phyloP scores from a whole-genome alignment of 1,139 yeast genomes.

The Debaryomyces udenii region DNA sequence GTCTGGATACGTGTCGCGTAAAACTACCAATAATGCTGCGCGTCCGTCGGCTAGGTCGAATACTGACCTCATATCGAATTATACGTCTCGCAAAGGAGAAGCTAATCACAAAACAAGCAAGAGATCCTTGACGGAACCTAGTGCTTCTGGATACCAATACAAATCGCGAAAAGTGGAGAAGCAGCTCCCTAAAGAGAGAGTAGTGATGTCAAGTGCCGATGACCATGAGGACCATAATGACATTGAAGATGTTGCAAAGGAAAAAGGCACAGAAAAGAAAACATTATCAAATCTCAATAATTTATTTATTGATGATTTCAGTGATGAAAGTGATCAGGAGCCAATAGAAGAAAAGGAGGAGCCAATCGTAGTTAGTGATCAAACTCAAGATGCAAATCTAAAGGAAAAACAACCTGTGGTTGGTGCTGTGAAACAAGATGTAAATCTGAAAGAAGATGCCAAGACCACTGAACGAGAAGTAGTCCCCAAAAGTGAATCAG shows the following conservation, averaged over 20 bases:
- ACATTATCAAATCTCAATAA: slow-evolving; percentile 19
- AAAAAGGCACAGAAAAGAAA: slow-evolving; percentile 9
- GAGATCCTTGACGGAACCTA: slow-evolving; percentile 16
- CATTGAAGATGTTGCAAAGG: slow-evolving; percentile 16
- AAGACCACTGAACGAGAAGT: slow-evolving; percentile 16
- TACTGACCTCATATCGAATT: slow-evolving; percentile 18
- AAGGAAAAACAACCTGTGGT: slow-evolving; percentile 9
- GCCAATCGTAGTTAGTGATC: slow-evolving; percentile 13
- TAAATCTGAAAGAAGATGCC: slow-evolving; percentile 8
- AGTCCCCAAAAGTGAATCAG: slow-evolving; percentile 1
- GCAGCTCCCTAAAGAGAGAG: slow-evolving; percentile 38
- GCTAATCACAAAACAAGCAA: slow-evolving; percentile 9
- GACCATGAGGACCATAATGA: slow-evolving; percentile 22
- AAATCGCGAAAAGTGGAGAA: slow-evolving; percentile 42
- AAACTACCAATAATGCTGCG: slow-evolving; percentile 13
- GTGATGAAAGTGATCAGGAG: slow-evolving; percentile 17
- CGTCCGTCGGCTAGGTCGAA: slow-evolving; percentile 18
- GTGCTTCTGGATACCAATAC: slow-evolving; percentile 31
- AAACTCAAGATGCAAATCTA: slow-evolving; percentile 4
- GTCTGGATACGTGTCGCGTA: slow-evolving; percentile 34
- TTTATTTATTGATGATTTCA: slow-evolving; percentile 20
- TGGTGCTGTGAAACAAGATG: not conserved
- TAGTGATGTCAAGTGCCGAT: slow-evolving; percentile 31
- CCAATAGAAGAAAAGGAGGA: slow-evolving; percentile 11
- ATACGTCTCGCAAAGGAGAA: slow-evolving; percentile 28